Conservation (phyloP, 2,329 filamentous ascomycete species). For the Boeremia lycopersici region DNA sequence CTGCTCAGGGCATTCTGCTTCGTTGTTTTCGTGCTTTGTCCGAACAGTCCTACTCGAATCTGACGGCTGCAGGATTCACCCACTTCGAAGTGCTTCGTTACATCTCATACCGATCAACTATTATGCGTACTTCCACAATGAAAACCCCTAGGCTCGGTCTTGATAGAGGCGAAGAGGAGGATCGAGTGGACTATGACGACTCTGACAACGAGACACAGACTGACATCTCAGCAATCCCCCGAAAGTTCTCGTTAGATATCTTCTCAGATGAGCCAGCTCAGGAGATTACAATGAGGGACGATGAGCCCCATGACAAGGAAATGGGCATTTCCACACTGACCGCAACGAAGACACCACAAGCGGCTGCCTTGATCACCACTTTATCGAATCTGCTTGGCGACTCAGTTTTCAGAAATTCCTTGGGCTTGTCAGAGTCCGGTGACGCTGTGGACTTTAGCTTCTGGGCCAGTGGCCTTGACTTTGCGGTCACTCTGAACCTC, state of each 20-base stretch:
- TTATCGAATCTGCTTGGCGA: not conserved
- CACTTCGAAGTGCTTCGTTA: no score
- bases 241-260: not conserved
- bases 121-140: not conserved
- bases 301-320: not conserved
- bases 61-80: no score
- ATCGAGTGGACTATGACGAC: constrained; percentile 9
- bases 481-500: not conserved
- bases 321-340: no score
- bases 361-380: not conserved
- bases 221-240: not conserved
- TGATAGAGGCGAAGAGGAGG: not conserved
- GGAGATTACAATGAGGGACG: not conserved
- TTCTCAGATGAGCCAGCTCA: not conserved
- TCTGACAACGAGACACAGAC: not conserved
- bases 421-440: not conserved
- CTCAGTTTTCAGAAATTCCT: not conserved
- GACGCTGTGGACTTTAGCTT: not conserved
- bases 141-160: not conserved
- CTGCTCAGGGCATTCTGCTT: no score
- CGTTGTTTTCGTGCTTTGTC: no score
- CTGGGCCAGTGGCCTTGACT: not conserved
- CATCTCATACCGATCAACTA: not conserved
- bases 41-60: no score
- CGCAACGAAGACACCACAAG: not conserved